Evolutionary conservation across 768 basidiomycete species (phyloP).

Genomic region (Tephrocybe sp.): DNA sequence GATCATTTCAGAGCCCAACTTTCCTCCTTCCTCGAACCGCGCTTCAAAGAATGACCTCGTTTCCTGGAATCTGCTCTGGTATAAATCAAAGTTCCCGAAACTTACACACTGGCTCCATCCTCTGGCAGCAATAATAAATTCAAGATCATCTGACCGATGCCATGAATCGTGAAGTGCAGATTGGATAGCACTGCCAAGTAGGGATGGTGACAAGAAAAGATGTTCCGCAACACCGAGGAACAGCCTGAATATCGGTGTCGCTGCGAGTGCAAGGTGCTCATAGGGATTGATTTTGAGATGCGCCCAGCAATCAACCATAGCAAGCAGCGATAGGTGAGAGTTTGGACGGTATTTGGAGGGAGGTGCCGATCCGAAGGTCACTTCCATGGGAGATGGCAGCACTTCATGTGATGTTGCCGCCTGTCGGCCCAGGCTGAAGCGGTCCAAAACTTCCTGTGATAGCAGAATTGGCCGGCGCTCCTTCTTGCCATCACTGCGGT

Average conservation of each 20-base stretch:
- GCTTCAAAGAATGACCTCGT: constrained; percentile 83
- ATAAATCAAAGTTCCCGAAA: constrained; percentile 90
- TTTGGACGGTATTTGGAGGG: constrained; percentile 54
- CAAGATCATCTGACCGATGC: constrained; percentile 86
- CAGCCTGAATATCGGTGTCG: constrained; percentile 92
- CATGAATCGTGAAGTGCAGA: constrained; percentile 74
- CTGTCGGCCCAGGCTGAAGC: constrained; percentile 73
- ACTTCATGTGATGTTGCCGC: constrained; percentile 14
- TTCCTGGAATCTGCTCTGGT: constrained; percentile 73
- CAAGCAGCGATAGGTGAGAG: constrained; percentile 89
- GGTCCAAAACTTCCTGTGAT: constrained; percentile 81
- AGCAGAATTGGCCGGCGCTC: constrained; percentile 69
- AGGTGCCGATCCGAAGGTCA: constrained; percentile 53
- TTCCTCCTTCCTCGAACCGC: constrained; percentile 82
- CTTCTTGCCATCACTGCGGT: constrained; percentile 26
- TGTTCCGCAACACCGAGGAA: constrained; percentile 98
- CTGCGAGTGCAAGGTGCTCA: constrained; percentile 87
- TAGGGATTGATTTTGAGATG: constrained; percentile 84
- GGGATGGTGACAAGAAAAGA: constrained; percentile 70
- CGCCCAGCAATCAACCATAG: constrained; percentile 99
- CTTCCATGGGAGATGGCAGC: constrained; percentile 22
- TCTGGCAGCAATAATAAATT: constrained; percentile 89
- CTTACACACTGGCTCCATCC: constrained; percentile 96
- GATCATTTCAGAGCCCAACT: constrained; percentile 85
- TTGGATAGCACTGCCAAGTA: constrained; percentile 68